phyloP scores from a whole-genome alignment of 169 alveolate genomes.

The Cryptosporidium sp. region DNA sequence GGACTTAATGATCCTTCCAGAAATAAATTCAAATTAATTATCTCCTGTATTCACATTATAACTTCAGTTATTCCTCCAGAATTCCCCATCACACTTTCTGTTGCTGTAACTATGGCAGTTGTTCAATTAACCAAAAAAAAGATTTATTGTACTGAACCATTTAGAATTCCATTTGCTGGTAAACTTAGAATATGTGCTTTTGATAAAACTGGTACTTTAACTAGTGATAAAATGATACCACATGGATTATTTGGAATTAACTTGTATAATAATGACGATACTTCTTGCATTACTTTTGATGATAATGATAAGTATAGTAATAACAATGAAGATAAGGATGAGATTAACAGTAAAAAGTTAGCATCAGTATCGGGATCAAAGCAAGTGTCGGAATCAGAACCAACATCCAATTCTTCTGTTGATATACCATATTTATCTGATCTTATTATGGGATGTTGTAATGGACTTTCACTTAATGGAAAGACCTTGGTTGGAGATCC shows the following conservation, averaged over 20 bases:
- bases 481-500: constrained; percentile 95
- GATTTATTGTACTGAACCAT: constrained; percentile 98
- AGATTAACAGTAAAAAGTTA: too few relatives aligned
- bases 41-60: constrained; percentile 95
- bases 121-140: constrained; percentile 90
- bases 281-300: background rate
- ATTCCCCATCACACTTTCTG: constrained; percentile 96
- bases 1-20: constrained; percentile 86
- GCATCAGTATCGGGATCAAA: too few relatives aligned
- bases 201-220: constrained; percentile 99
- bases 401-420: background rate
- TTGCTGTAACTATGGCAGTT: constrained; percentile 96
- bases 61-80: constrained; percentile 99
- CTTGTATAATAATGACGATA: constrained; percentile 3
- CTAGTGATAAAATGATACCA: constrained; percentile 91
- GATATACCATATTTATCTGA: constrained; percentile 84
- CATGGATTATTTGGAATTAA: constrained; percentile 78
- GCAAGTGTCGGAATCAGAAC: too few relatives aligned
- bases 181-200: constrained; percentile 91
- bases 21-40: constrained; percentile 90
- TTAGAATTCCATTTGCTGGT: constrained; percentile 97
- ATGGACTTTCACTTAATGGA: constrained; percentile 89
- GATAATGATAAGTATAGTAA: background rate
- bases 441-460: constrained; percentile 95
- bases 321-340: background rate